Evolutionary conservation across 2,329 filamentous ascomycete species (phyloP).

Genomic region (Rhexocercosporidium sp.): DNA sequence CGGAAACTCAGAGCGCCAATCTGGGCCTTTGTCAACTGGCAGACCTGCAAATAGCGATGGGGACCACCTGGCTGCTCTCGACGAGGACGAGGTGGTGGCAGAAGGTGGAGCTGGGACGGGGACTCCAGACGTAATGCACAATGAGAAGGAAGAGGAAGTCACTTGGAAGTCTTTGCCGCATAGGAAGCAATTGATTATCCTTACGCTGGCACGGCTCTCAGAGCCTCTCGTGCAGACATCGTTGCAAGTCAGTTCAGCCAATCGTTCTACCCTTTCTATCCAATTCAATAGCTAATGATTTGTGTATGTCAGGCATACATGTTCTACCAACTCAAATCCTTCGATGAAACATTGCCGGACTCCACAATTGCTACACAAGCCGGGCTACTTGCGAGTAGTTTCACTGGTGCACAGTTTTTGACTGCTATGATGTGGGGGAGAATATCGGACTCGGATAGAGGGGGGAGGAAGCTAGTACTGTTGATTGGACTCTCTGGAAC

Average conservation of each 20-base stretch:
- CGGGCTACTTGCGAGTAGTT: constrained; percentile 77
- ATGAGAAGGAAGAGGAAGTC: constrained; percentile 22
- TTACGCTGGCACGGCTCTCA: constrained; percentile 78
- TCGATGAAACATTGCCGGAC: constrained; percentile 59
- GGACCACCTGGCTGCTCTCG: constrained; percentile 19
- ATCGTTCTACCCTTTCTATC: background rate
- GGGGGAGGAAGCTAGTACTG: constrained; percentile 59
- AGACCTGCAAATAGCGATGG: constrained; percentile 11
- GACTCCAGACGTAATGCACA: background rate
- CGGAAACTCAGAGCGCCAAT: constrained; percentile 3
- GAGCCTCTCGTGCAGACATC: constrained; percentile 84
- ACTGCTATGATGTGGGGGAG: constrained; percentile 74
- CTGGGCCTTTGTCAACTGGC: constrained; percentile 6
- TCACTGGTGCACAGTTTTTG: constrained; percentile 80
- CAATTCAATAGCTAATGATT: background rate
- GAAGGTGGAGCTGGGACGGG: constrained; percentile 18
- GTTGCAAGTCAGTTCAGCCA: constrained; percentile 43
- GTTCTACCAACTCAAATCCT: constrained; percentile 87
- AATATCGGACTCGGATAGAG: constrained; percentile 63
- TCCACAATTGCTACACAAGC: constrained; percentile 77
- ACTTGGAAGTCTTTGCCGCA: constrained; percentile 24
- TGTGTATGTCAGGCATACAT: constrained; percentile 60
- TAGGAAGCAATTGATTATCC: constrained; percentile 77
- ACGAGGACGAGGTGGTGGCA: constrained; percentile 22
- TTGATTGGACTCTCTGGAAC: constrained; percentile 69